Evolutionary conservation across 371 early-diverging fungal genomes (phyloP).

Genomic region (Polyrhizophydium stewartii): DNA sequence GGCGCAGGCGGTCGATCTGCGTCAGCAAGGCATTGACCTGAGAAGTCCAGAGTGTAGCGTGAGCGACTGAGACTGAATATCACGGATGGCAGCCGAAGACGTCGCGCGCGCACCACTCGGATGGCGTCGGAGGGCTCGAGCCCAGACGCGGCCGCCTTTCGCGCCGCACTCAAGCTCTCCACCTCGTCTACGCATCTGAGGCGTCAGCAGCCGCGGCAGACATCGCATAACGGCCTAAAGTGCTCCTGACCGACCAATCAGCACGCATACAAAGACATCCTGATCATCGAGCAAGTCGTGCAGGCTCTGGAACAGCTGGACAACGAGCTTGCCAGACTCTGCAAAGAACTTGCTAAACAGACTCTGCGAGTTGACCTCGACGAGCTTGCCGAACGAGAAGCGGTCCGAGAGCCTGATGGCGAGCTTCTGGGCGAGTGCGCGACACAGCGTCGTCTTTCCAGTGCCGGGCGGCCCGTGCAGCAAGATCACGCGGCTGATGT

Average conservation of each 20-base stretch:
- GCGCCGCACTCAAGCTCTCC: slow-evolving; percentile 58
- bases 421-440: slow-evolving; percentile 60
- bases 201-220: not conserved
- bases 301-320: slow-evolving; percentile 45
- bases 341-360: slow-evolving; percentile 67
- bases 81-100: too few species aligned
- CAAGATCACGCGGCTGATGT: slow-evolving; percentile 51
- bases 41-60: not conserved
- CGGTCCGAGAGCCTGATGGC: slow-evolving; percentile 50
- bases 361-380: slow-evolving; percentile 65
- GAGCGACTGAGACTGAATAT: too few species aligned
- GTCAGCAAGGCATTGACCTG: slow-evolving; percentile 15
- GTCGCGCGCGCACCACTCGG: slow-evolving; percentile 56
- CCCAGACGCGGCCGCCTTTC: slow-evolving; percentile 52
- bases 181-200: slow-evolving; percentile 57
- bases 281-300: slow-evolving; percentile 48
- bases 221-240: not conserved
- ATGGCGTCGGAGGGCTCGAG: slow-evolving; percentile 58
- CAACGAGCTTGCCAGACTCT: slow-evolving; percentile 58
- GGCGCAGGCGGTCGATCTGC: slow-evolving; percentile 48
- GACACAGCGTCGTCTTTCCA: slow-evolving; percentile 65
- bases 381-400: slow-evolving; percentile 43
- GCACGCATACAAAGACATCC: slow-evolving; percentile 51
- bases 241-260: slow-evolving; percentile 42
- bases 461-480: slow-evolving; percentile 69